A percentile compares a stretch with the other conserved stretches of the same genome.
Evolutionary conservation across 805 yeast genomes (phyloP).

Genomic region (Candida chauliodis): DNA sequence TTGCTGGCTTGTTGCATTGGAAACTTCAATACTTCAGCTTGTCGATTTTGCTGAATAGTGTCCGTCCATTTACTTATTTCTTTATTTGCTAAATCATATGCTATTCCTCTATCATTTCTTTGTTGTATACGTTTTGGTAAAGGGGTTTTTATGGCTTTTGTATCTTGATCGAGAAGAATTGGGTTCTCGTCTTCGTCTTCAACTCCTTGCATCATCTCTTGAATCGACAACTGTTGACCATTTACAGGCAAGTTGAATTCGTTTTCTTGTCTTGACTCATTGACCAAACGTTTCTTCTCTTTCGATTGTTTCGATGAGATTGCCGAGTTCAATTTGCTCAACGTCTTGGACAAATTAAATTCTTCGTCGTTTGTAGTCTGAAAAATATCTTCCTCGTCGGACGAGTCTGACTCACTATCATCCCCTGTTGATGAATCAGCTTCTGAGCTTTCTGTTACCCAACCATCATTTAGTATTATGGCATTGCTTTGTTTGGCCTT

Average conservation of each 20-base stretch:
- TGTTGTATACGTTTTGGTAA: constrained; percentile 82
- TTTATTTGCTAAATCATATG: constrained; percentile 82
- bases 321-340: constrained; percentile 35
- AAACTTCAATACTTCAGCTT: constrained; percentile 80
- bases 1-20: constrained; percentile 53
- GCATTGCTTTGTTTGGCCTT: constrained; percentile 17
- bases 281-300: constrained; percentile 46
- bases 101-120: constrained; percentile 82
- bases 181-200: constrained; percentile 53
- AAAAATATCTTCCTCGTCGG: constrained; percentile 27
- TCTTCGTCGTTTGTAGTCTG: constrained; percentile 40
- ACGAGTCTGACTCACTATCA: constrained; percentile 18
- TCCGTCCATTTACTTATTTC: constrained; percentile 90
- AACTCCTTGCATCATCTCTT: constrained; percentile 72
- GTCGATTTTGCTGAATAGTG: constrained; percentile 69
- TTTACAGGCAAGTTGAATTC: constrained; percentile 66
- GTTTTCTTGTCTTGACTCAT: constrained; percentile 58
- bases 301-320: constrained; percentile 28
- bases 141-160: constrained; percentile 67
- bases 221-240: constrained; percentile 56
- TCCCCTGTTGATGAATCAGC: constrained; percentile 12
- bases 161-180: constrained; percentile 44
- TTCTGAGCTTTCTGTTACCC: constrained; percentile 24
- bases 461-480: constrained; percentile 26
- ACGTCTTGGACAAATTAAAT: constrained; percentile 48